Evolutionary conservation across 2,329 filamentous ascomycete genomes (phyloP), one percentile per base, ranked within the genome.

Genomic region (Diaporthe sp.): DNA sequence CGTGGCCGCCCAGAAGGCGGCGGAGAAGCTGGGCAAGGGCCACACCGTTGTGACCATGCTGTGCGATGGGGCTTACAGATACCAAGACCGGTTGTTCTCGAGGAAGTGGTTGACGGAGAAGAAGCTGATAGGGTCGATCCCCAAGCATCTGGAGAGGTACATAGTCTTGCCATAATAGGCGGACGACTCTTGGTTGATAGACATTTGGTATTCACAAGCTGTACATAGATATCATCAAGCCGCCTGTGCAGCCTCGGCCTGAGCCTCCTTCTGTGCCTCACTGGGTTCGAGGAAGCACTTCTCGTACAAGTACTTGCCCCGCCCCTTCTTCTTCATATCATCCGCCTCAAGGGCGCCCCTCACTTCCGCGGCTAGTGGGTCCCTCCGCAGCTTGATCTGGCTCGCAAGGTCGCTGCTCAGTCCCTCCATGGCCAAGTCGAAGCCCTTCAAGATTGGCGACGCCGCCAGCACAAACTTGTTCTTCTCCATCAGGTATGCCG

Each of bases 11-110:
- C 95, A 96, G 86, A 95, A 98, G 85, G 93, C 98, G 42, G 97
- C 97, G 0, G 92, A 97, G 89, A 95, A 94, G 86, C 86, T 99
- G 77, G 97, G 97, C 44, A 93, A 92, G 79, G 96, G 96, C 13
- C 91, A 96, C 84, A 98, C 94, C 0, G 94, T 99, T 34, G 97
- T 98, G 62, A 99, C 97, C 1, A 91, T 98, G 74, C 89, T 99
- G 59, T 98, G 95, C 82, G 97, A 99, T 83, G 97, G 97, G 76
- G 97, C 97, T n/a, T 98, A 99, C 83, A 88, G 97, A 81, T 99
- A 99, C 83, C 97, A 97, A 7, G 97, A 99, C 78, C 89, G 97
- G 49, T 84, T 99, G 77, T 99, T 99, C 86, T 98, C 95, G 61
- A 92, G 91, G 84, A 96, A 94, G 84, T 99, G 97, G 97, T 86